Conservation (phyloP, 306 rosid genomes). For the Hippophae rhamnoides region DNA sequence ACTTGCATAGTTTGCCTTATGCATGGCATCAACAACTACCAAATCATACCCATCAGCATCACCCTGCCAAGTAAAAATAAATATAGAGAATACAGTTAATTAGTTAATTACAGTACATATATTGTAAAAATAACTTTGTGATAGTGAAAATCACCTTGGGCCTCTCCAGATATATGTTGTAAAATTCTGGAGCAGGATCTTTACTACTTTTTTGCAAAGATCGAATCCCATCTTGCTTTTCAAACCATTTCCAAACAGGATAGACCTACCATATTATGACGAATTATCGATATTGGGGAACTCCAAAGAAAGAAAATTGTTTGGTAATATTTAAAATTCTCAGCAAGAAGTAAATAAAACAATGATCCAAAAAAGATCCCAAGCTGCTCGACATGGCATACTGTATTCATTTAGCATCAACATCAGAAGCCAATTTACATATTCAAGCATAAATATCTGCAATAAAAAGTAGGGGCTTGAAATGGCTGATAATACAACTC, state of each 20-base stretch:
- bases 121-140: conserved; percentile 11
- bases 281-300: neutral
- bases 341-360: no score
- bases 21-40: conserved; percentile 99
- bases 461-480: no score
- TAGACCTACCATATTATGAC: conserved; percentile 49
- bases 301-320: conserved; percentile 1
- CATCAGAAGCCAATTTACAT: no score
- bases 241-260: conserved; percentile 99
- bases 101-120: conserved; percentile 5
- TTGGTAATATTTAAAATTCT: no score
- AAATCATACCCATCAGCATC: conserved; percentile 96
- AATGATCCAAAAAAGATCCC: no score
- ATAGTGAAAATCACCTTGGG: conserved; percentile 65
- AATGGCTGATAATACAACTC: no score
- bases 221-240: conserved; percentile 98
- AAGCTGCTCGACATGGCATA: no score
- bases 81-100: conserved; percentile 2
- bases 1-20: conserved; percentile 96
- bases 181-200: conserved; percentile 98
- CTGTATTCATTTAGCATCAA: no score
- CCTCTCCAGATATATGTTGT: conserved; percentile 93
- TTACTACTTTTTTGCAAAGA: conserved; percentile 77
- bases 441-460: no score
- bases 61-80: conserved; percentile 50